phyloP scores from a whole-genome alignment of 208 protist species.

The Trypanosomatidae sp. region DNA sequence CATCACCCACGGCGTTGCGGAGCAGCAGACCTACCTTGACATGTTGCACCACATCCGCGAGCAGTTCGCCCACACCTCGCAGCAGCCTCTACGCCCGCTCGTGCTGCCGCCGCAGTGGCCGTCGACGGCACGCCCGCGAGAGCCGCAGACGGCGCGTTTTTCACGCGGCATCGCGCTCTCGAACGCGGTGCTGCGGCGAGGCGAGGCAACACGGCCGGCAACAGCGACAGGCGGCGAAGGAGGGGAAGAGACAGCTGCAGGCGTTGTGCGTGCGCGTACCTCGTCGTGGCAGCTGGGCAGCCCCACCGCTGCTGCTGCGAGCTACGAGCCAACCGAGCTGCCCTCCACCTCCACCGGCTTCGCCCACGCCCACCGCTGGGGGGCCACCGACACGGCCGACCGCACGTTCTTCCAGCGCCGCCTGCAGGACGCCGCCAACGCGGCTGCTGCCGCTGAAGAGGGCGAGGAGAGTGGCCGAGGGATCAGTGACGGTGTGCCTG shows the following conservation, averaged over 20 bases:
- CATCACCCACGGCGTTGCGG: conserved; percentile 25
- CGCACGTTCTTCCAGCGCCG: conserved; percentile 22
- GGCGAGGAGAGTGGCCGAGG: no score
- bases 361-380: conserved; percentile 18
- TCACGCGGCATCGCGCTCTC: conserved; percentile 27
- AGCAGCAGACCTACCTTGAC: conserved; percentile 38
- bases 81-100: conserved; percentile 33
- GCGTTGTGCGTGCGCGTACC: neutral
- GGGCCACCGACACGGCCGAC: conserved; percentile 1
- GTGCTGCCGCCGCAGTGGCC: conserved; percentile 43
- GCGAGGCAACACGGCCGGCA: no score
- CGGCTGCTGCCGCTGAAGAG: no score
- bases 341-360: conserved; percentile 16
- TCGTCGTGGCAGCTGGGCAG: neutral
- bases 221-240: no score
- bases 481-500: neutral
- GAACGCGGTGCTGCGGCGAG: no score
- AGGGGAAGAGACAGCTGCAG: no score
- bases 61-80: conserved; percentile 37
- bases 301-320: neutral
- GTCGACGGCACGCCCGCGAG: conserved; percentile 33
- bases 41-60: conserved; percentile 54
- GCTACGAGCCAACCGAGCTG: conserved; percentile 2
- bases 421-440: neutral
- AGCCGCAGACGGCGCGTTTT: conserved; percentile 36